Conservation (phyloP, 306 rosid genomes). For the Trifolium dubium region DNA sequence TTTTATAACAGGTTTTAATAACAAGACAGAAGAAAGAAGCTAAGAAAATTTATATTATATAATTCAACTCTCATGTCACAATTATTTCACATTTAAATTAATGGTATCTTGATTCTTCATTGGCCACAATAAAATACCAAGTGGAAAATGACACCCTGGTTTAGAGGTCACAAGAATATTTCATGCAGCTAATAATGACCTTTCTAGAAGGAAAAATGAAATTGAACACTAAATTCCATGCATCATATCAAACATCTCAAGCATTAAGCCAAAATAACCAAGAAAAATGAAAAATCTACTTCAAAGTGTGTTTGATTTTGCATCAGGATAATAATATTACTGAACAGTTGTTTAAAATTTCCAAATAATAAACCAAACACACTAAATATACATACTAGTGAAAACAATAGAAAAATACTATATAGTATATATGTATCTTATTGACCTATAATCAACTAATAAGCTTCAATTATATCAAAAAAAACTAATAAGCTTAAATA, state of each 20-base stretch:
- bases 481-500: slow-evolving; percentile 29
- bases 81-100: neutral
- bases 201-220: slow-evolving; percentile 16
- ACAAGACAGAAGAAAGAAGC: no score
- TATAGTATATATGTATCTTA: slow-evolving; percentile 26
- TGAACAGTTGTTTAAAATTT: neutral
- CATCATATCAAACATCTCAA: slow-evolving; percentile 25
- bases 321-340: neutral
- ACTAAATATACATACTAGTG: slow-evolving; percentile 16
- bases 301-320: slow-evolving; percentile 24
- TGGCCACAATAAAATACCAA: neutral
- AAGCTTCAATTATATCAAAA: slow-evolving; percentile 11
- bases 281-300: neutral
- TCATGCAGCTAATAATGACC: neutral
- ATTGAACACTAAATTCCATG: neutral
- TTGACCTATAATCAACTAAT: slow-evolving; percentile 30
- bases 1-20: no score
- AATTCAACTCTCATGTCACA: neutral
- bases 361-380: slow-evolving; percentile 16
- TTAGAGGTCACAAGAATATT: neutral
- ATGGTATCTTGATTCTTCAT: neutral
- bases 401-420: slow-evolving; percentile 35
- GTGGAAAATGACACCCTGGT: neutral
- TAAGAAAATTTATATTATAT: neutral
- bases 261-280: slow-evolving; percentile 18